Percentiles rank a stretch among this genome's conserved stretches.
Conservation (phyloP, 495 filamentous ascomycete genomes). For the Saxophila tyrrhenica region DNA sequence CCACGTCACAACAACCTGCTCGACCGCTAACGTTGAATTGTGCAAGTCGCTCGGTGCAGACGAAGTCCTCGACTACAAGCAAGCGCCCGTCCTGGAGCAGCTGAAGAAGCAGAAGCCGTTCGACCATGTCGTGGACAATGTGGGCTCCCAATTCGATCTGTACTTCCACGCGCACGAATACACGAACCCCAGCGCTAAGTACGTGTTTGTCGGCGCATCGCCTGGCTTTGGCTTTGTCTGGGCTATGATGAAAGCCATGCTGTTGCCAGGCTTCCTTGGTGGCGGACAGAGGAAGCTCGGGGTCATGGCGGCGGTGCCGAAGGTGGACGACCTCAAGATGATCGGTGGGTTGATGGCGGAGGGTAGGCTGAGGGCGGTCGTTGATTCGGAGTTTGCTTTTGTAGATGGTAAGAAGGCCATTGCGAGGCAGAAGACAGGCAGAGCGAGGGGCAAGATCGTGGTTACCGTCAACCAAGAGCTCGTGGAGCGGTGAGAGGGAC, state of each 20-base stretch:
- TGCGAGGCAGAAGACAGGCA: constrained; percentile 20
- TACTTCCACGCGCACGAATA: constrained; percentile 19
- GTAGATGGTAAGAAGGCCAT: constrained; percentile 20
- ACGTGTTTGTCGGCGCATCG: constrained; percentile 12
- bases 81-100: constrained; percentile 8
- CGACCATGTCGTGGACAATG: constrained; percentile 20
- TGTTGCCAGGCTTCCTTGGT: constrained; percentile 21
- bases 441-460: constrained; percentile 25
- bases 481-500: neutral
- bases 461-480: constrained; percentile 15
- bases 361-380: constrained; percentile 21
- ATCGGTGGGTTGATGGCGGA: constrained; percentile 22
- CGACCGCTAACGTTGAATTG: constrained; percentile 45
- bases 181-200: constrained; percentile 13
- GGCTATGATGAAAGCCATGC: constrained; percentile 1
- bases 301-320: constrained; percentile 15
- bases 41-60: constrained; percentile 20
- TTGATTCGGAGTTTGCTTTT: constrained; percentile 19
- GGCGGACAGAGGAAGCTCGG: constrained; percentile 19
- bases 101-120: constrained; percentile 11
- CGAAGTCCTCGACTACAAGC: constrained; percentile 22
- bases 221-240: constrained; percentile 7
- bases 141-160: constrained; percentile 8
- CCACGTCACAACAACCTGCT: constrained; percentile 51
- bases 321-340: constrained; percentile 9